Evolutionary conservation across 345 rosid species (phyloP).

Genomic region (Syzygium aqueum): DNA sequence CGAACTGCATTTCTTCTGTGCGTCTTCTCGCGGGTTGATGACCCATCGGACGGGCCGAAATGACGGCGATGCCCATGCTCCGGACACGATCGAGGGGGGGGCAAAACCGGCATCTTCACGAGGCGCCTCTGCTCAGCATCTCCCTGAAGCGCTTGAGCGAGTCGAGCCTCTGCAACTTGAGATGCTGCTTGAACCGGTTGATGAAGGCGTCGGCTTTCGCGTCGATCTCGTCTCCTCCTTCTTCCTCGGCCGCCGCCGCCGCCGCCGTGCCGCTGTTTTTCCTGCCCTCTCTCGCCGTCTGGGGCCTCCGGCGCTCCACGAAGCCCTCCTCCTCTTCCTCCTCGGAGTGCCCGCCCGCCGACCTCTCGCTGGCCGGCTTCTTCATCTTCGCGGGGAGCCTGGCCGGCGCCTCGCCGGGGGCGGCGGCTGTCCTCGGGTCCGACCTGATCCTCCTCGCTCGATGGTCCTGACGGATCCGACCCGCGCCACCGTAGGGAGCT

Average conservation of each 20-base stretch:
- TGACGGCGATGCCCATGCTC: background rate
- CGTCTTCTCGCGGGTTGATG: no score
- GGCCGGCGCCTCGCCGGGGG: conserved; percentile 2
- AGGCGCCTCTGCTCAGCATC: conserved; percentile 7
- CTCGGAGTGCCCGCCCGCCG: background rate
- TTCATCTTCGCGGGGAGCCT: conserved; percentile 31
- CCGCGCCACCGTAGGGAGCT: background rate
- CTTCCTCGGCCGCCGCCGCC: conserved; percentile 2
- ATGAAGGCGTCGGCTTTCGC: conserved; percentile 52
- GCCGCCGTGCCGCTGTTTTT: conserved; percentile 2
- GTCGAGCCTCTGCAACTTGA: conserved; percentile 41
- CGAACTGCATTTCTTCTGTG: background rate
- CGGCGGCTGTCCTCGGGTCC: conserved; percentile 13
- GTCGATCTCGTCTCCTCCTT: conserved; percentile 17
- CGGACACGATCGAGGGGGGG: background rate
- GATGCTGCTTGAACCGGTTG: conserved; percentile 34
- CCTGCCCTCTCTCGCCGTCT: conserved; percentile 1
- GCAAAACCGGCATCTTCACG: background rate
- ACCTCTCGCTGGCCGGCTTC: conserved; percentile 62
- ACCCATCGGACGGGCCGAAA: background rate
- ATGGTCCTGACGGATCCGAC: background rate
- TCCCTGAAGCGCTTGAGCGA: conserved; percentile 33
- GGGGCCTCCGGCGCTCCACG: conserved; percentile 5
- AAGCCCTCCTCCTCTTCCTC: conserved; percentile 9
- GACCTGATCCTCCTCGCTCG: conserved; percentile 32